Base-by-base conservation (phyloP, 2,329 filamentous ascomycete genomes). In the Ilyonectria robusta region DNA sequence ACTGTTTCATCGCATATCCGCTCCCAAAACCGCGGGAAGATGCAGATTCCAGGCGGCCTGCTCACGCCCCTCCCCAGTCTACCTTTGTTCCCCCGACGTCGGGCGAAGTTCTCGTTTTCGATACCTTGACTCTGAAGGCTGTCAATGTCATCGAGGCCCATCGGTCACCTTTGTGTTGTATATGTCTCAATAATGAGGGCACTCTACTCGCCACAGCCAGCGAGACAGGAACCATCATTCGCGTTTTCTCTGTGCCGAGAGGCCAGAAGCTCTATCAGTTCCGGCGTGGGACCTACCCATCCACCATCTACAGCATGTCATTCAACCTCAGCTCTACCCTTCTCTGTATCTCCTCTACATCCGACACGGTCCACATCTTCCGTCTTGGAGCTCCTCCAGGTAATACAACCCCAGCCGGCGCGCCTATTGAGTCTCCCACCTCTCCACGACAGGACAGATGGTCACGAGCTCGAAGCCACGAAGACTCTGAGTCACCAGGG, bases 231-330 rank as follows among this genome's bases (percentile, higher is more conserved):
- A 99, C 96, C 1, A 97, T 99, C 67, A 97, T 99, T 70, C 91
- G 96, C 17, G 94, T 99, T 59, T 99, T 99, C 81, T 94, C 94
- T 1, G 90, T 99, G 1, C 96, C 96, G 3, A 90, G 91, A 70
- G 96, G 94, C 11, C 92, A 95, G 76, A 99, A 98, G 80, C 87
- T 99, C 19, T 98, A 95, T 80, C 95, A 99, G 79, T 99, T 99
- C 82, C 90, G 96, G 66, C 91, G 96, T 70, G 96, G 96, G 48
- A 98, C 95, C 2, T 98, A 98, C 81, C 96, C 96, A 0, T 95
- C 95, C 2, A 92, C 94, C 46, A 99, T 99, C 74, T 98, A 95
- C 83, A 97, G 94, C 88, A 98, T 99, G 94, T 97, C 95, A 1
- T 99, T 99, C 83, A 99, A 99, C 80, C 91, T 94, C 56, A 94